Conservation (phyloP, 177 flowering plant species). For the Tripterygium wilfordii region DNA sequence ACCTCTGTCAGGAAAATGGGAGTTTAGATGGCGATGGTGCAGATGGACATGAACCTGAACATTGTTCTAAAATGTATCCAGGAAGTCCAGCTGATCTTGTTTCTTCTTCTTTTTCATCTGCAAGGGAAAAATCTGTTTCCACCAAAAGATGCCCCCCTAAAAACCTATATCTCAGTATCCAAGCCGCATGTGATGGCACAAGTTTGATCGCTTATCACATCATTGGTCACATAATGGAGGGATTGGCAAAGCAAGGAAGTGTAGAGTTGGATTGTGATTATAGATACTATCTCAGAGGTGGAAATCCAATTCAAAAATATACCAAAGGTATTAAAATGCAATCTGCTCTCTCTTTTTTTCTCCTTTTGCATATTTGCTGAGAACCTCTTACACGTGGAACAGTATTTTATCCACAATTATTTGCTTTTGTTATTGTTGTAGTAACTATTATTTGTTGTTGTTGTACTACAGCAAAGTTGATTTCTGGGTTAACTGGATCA, state of each 20-base stretch:
- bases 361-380: no score
- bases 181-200: slow-evolving; percentile 60
- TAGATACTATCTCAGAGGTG: slow-evolving; percentile 41
- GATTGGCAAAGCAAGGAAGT: slow-evolving; percentile 32
- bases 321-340: slow-evolving; percentile 21
- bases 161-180: slow-evolving; percentile 48
- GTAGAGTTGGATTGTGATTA: slow-evolving; percentile 25
- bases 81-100: neutral
- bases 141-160: slow-evolving; percentile 3
- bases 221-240: slow-evolving; percentile 48
- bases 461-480: no score
- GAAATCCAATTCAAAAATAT: slow-evolving; percentile 19
- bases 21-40: neutral
- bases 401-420: no score
- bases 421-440: no score
- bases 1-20: neutral
- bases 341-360: neutral
- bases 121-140: neutral
- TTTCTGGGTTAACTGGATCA: no score
- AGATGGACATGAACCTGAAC: slow-evolving; percentile 1
- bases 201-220: slow-evolving; percentile 57
- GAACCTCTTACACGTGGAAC: no score
- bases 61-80: neutral
- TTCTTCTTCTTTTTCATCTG: neutral
- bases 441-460: no score